Percentiles rank a stretch among this genome's conserved stretches.
These are phyloP conservation scores for Nymphaea colorata DNA, from an alignment of 164 flowering plant genomes.

Conservation along the genomic window DNA sequence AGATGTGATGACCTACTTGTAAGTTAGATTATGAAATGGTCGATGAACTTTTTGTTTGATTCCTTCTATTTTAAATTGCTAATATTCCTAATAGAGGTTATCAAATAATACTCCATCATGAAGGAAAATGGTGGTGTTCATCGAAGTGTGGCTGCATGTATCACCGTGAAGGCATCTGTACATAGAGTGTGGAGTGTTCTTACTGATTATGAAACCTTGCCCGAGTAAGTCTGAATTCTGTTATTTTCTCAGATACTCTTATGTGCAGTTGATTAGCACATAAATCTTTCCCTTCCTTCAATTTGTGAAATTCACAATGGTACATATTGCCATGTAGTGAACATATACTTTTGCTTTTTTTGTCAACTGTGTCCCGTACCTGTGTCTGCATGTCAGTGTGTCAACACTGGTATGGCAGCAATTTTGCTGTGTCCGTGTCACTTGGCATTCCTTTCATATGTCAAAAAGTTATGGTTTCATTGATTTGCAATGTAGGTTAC, in stretches of 20 bases:
- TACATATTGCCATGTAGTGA: no score
- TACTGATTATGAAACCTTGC: conserved; percentile 86
- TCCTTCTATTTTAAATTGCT: conserved; percentile 1
- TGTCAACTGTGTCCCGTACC: no score
- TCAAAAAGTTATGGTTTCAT: no score
- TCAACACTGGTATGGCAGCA: no score
- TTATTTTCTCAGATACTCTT: no score
- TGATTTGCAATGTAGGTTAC: neutral
- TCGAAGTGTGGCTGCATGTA: conserved; percentile 89
- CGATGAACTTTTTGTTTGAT: neutral
- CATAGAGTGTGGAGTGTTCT: conserved; percentile 88
- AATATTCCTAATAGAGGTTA: neutral
- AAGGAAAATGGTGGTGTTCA: conserved; percentile 98
- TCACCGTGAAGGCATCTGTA: conserved; percentile 88
- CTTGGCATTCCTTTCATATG: no score
- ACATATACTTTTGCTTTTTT: no score
- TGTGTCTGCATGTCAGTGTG: no score
- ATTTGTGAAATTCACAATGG: no score
- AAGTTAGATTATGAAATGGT: conserved; percentile 14
- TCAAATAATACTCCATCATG: neutral
- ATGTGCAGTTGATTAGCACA: no score
- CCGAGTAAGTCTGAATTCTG: conserved; percentile 53
- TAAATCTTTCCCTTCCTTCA: neutral
- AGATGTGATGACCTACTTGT: conserved; percentile 95
- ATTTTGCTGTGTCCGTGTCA: no score